Base-by-base conservation (phyloP, 1,284 basidiomycete species). In the Moesziomyces parantarcticus region DNA sequence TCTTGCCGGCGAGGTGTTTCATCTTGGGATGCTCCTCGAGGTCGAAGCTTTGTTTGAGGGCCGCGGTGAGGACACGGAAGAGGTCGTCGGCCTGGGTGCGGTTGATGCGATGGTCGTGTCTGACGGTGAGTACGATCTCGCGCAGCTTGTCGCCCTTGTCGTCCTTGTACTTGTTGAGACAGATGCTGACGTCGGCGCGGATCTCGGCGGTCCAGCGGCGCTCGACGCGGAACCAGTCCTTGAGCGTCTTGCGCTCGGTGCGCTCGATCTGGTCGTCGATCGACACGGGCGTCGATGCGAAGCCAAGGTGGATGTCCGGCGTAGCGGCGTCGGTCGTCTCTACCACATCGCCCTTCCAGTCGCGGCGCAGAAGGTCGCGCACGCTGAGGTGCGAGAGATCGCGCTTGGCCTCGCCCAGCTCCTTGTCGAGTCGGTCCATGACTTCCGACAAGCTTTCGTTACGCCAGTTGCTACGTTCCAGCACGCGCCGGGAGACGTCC, bases 261-360 rank as follows among this genome's bases (percentile, higher is more conserved):
- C 83, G 58, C 36, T 58, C 3, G 61, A 84, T 83, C 55, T 84
- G 83, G 32, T 77, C 72, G 32, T 80, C 61, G 23, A 85, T 55
- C n/a, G 79, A 81, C 34, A 80, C 80, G 6, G 84, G 76, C 10
- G 82, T 80, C 16, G 79, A 81, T 0, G 84, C 84, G 32, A 84
- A 83, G 5, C 84, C 84, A 29, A 85, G 57, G 40, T 77, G 73
- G 39, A 85, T 59, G 6, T 60, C 49, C 5, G 83, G 82, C 34
- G 77, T 77, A n/a, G 56, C 58, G 3, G 54, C 54, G 3, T 79
- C 72, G 29, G 61, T 41, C 16, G 84, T 85, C 8, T 40, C 34
- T 0, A 84, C 76, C 51, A 76, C 70, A 47, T 82, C 81, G 1
- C 81, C 83, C 58, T 85, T 85, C 83, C 83, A 84, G 58, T 85